Evolutionary conservation across 805 yeast species (phyloP), one percentile per base, ranked within the genome.

Genomic region (Pichia heedii): DNA sequence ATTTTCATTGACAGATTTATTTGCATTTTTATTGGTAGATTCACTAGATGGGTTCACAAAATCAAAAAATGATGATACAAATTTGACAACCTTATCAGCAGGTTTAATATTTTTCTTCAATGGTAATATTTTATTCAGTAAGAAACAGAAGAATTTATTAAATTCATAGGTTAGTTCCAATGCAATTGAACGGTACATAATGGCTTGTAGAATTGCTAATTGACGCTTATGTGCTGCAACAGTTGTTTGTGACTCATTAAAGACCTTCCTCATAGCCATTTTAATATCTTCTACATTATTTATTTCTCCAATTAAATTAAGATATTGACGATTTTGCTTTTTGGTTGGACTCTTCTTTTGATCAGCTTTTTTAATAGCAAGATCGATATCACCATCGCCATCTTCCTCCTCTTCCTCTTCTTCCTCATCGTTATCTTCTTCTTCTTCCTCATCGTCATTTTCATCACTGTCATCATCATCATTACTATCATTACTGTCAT

Each of bases 201-300:
- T 65, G 37, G 73, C 71, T 54, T 73, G 74, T 55, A 88, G 56
- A 6, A 83, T 71, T 10, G 78, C 74, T 7, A 81, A 76, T 45
- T 84, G 79, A 55, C 84, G 83, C 38, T 84, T 69, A 60, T 88
- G 96, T 2, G 89, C 81, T 0, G 89, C 81, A 27, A 80, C 69
- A 2, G 85, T 71, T 20, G 63, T 50, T 55, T 88, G 97, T 0
- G 93, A 84, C 44, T 81, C 90, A 55, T 84, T 90, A 55, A 88
- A 88, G 4, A 80, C 77, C 44, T 73, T 78, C 1, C 84, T 78
- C 53, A 81, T 65, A 4, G 83, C 76, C 11, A 48, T 43, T 32
- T 66, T 65, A 22, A 76, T 61, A 44, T 67, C 70, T 4, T 21
- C 49, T 3, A 36, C 37, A 6, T 40, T 40, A 12, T 30, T 21